Evolutionary conservation across 192 early-diverging fungal species (phyloP), one percentile per base, ranked within the genome.

Genomic region (Podila epigama): DNA sequence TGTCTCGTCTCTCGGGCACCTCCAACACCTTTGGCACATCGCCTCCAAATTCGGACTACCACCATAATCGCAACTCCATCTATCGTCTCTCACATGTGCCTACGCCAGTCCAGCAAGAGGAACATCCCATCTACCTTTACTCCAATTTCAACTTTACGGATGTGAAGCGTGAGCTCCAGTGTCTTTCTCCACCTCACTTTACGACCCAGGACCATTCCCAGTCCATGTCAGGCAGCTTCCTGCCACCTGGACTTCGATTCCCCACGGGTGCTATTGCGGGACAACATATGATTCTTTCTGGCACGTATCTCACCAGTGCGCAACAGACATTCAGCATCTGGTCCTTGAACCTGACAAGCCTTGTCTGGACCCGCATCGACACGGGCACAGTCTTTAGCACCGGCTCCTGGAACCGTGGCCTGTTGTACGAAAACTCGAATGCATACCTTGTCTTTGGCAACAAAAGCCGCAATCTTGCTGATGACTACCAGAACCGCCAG

Each of bases 101-200:
- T 1, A 27, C 66, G 10, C 52, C 50, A 6, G 75, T 63, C 4
- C 61, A 69, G 55, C 51, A 68, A 20, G 68, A 79, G 31, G 68
- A 69, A 48, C 63, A 79, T 18, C 80, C 81, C 28, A 83, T 89
- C 11, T 87, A 88, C 52, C 63, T 93, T 28, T 93, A 93, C 79
- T 89, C 87, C 82, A 93, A 93, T 75, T 88, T 91, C 63, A 93
- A 90, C 79, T 93, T 93, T 65, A 82, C 87, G 0, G 81, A 90
- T 13, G 90, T 93, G 42, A 87, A 87, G 63, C 83, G 91, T 37
- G 88, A 90, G 28, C 79, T 93, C 28, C 89, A 93, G 54, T 60
- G 86, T 29, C 75, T 93, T 41, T 81, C 71, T 3, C 77, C 88
- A 0, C 88, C 89, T 27, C 75, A 82, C 18, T 87, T 86, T 62